Evolutionary conservation across 2,329 filamentous ascomycete genomes (phyloP), one percentile per base, ranked within the genome.

Genomic region (Trichoderma cornu-damae): DNA sequence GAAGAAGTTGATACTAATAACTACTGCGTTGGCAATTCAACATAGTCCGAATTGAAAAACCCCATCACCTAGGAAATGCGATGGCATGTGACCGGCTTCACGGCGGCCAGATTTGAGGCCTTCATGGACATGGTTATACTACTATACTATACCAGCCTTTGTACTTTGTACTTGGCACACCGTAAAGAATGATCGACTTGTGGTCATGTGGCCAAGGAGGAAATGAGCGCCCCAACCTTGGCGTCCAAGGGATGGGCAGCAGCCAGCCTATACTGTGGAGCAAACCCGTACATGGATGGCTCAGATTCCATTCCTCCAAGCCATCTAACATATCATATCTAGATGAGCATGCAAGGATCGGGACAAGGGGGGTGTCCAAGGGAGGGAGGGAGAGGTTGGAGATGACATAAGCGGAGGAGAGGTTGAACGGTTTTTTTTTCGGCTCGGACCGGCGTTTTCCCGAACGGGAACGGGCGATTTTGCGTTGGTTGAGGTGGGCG

Each of bases 361-460:
- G 20, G 37, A 22, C 44, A 8, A 48, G 44, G n/a, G n/a, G n/a
- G n/a, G n/a, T n/a, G n/a, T n/a, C n/a, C n/a, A n/a, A n/a, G n/a
- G n/a, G 44, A 48, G 34, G 12, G 16, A n/a, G 18, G 16, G 11
- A 26, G 18, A 34, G 18, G 51, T 37, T 44, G 34, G 18, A 22
- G 46, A 28, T 58, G 47, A 58, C 48, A 57, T 50, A 57, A 57
- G n/a, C 37, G 28, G 30, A 20, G 6, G 38, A 18, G 8, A 9
- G n/a, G 22, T 34, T 28, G 16, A 6, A 5, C 2, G 11, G 14
- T 16, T 16, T 24, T 24, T 11, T 8, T 4, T 34, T 16, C 11
- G 9, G 22, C 2, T 28, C 61, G 62, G 63, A n/a, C 58, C 56
- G 58, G 35, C 8, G 22, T 61, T 65, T 22, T 60, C 65, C 64